Base-by-base conservation (phyloP, 2,329 filamentous ascomycete species). In the Trichocomaceae sp. region DNA sequence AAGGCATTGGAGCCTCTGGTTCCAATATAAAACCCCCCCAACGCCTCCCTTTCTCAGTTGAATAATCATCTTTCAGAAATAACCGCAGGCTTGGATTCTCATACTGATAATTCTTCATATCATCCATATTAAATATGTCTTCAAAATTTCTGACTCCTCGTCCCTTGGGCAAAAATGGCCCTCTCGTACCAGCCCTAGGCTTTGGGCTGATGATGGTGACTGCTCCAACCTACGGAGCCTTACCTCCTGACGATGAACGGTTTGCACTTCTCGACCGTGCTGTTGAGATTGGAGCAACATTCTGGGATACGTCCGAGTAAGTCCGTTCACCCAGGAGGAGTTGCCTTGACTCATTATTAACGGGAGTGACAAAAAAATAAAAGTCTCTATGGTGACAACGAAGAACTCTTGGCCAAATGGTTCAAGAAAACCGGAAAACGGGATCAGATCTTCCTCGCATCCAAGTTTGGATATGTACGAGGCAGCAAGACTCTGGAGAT, bases 381-480 rank as follows among this genome's bases (percentile, higher is more conserved):
- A 9, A 50, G 48, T 15, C 20, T 42, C 3, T 50, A 50, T 15
- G 19, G 20, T 17, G 48, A 50, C 13, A 50, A 42, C n/a, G 48
- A 50, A 15, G 48, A 50, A 3, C 17, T 50, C 0, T 7, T 50
- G n/a, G 48, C 31, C 20, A 50, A 50, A 42, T 50, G 48, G 48
- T 50, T 50, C 22, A 10, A 29, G 37, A 33, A 33, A 7, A 50
- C 48, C n/a, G 48, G 48, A 6, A 50, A 50, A 50, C 22, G 49
- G 22, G 54, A 75, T 17, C 64, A 79, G 41, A 75, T 82, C 58
- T 79, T 82, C 61, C 67, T 82, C 1, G 75, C 76, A 2, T 79
- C 77, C 13, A 82, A 82, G 58, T 81, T 79, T 58, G 78, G 69
- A 17, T 57, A 67, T 66, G 60, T 50, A 8, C 45, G 58, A 3